Evolutionary conservation across 768 basidiomycete genomes (phyloP).

Genomic region (Trametes coccinea): DNA sequence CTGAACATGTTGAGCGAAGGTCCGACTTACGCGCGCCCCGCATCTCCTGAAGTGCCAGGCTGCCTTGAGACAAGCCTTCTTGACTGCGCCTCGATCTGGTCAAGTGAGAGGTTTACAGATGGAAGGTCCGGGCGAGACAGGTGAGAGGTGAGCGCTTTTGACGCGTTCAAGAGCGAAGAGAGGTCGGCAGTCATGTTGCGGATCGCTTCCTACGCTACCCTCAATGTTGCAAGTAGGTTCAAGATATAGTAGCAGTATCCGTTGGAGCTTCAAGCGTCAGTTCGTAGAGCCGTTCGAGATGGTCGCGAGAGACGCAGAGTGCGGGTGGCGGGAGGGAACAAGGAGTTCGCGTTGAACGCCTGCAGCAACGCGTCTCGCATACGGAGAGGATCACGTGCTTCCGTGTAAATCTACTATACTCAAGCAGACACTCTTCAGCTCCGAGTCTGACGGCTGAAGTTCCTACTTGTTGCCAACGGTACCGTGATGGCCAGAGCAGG

Average conservation of each 20-base stretch:
- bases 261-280: background rate
- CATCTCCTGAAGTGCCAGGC: conserved; percentile 60
- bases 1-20: too few species aligned
- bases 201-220: background rate
- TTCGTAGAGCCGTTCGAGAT: background rate
- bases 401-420: background rate
- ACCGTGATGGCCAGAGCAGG: too few species aligned
- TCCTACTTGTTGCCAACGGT: too few species aligned
- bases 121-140: conserved; percentile 81
- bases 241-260: background rate
- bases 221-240: background rate
- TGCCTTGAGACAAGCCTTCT: conserved; percentile 78
- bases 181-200: conserved; percentile 49
- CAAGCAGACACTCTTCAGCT: background rate
- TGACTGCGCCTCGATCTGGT: conserved; percentile 94
- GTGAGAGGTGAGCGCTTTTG: conserved; percentile 75
- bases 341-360: conserved; percentile 10
- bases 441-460: too few species aligned
- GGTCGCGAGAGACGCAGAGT: background rate
- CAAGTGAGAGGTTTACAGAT: conserved; percentile 83
- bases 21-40: conserved; percentile 67
- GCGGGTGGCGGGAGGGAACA: conserved; percentile 8
- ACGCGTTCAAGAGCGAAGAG: conserved; percentile 68
- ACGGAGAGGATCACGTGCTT: conserved; percentile 1
- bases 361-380: conserved; percentile 8